Evolutionary conservation across 2,329 filamentous ascomycete species (phyloP).

Genomic region (Neopestalotiopsis clavispora): DNA sequence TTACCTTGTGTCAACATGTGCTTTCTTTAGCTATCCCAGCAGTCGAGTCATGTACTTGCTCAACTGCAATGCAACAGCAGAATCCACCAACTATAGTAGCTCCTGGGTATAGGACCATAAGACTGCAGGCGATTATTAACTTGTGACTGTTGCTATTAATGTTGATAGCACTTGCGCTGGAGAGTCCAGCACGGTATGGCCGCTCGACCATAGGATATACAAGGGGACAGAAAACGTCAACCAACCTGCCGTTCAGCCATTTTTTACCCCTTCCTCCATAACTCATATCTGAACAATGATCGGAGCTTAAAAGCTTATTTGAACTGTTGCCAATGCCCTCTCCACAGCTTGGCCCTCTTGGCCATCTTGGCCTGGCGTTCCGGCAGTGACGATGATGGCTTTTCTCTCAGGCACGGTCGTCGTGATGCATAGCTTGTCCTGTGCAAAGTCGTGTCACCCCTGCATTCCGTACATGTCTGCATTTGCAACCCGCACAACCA

Average conservation of each 20-base stretch:
- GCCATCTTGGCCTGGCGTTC: not conserved
- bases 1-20: not conserved
- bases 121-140: not conserved
- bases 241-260: not conserved
- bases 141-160: not conserved
- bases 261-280: not conserved
- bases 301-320: conserved; percentile 16
- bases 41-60: not conserved
- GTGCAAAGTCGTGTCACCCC: not conserved
- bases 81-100: conserved; percentile 1
- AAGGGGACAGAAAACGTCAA: not conserved
- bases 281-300: not conserved
- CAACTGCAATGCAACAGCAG: not conserved
- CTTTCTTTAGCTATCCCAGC: not conserved
- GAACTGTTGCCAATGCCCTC: not conserved
- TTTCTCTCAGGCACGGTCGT: not conserved
- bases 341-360: conserved; percentile 13
- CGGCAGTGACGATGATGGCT: not conserved
- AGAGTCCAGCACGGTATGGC: not conserved
- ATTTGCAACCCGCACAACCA: not conserved
- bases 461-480: conserved; percentile 1
- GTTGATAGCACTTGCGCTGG: not conserved
- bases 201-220: not conserved
- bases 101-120: not conserved
- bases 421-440: not conserved